Percentiles rank a stretch among this genome's conserved stretches.
phyloP scores from a whole-genome alignment of 164 flowering plant species.

The Akebia trifoliata region DNA sequence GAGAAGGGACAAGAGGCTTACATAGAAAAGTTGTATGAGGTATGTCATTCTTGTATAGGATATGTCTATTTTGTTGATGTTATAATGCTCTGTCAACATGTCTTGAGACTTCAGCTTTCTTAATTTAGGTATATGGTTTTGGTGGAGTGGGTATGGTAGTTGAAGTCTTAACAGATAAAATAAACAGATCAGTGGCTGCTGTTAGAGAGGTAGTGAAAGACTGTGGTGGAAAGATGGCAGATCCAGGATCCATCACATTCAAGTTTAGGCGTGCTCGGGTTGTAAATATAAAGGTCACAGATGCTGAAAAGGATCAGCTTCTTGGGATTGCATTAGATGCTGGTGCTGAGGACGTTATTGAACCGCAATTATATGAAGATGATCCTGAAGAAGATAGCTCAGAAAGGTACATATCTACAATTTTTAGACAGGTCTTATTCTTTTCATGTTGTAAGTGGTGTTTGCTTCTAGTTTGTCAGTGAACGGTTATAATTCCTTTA shows the following conservation, averaged over 20 bases:
- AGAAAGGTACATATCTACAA: conserved; percentile 48
- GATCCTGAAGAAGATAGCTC: conserved; percentile 67
- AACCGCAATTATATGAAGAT: conserved; percentile 67
- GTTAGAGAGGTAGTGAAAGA: conserved; percentile 84
- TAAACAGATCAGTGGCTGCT: conserved; percentile 79
- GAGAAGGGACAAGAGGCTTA: conserved; percentile 96
- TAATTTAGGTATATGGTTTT: conserved; percentile 78
- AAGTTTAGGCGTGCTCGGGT: conserved; percentile 86
- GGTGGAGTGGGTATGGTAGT: conserved; percentile 88
- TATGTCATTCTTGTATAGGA: conserved; percentile 15
- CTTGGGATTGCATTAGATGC: conserved; percentile 82
- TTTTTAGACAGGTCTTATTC: not conserved
- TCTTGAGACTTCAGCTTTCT: conserved; percentile 9
- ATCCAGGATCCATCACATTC: conserved; percentile 87
- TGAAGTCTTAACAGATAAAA: conserved; percentile 88
- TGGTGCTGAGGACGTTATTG: conserved; percentile 96
- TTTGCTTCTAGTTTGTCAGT: no score
- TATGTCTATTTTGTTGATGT: not conserved
- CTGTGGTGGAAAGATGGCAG: conserved; percentile 97
- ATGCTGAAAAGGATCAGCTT: conserved; percentile 82
- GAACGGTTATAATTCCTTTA: no score
- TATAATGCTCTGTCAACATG: not conserved
- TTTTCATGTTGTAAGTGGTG: not conserved
- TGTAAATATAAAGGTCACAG: conserved; percentile 62
- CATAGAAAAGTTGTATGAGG: conserved; percentile 91